Conservation (phyloP, 225 moss, liverwort and hornwort species). For the Bryum argenteum region DNA sequence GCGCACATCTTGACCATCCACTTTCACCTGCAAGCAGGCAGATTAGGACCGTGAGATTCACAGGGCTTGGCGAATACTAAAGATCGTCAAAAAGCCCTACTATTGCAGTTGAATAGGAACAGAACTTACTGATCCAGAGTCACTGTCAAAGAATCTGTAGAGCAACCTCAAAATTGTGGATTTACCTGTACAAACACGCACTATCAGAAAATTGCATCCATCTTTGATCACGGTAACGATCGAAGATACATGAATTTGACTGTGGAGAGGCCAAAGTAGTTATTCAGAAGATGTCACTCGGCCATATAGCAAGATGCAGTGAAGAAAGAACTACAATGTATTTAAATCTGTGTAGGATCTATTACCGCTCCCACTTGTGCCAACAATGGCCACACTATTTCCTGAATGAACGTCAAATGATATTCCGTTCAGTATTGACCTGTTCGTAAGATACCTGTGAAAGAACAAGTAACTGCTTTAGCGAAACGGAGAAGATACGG, state of each 20-base stretch:
- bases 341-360: constrained; percentile 9
- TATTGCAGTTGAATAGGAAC: not conserved
- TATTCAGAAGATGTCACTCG: constrained; percentile 12
- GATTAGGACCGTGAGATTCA: constrained; percentile 14
- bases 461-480: constrained; percentile 23
- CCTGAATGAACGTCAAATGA: constrained; percentile 92
- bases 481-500: constrained; percentile 9
- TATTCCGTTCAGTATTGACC: constrained; percentile 84
- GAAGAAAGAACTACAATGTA: not conserved
- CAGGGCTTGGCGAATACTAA: not conserved
- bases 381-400: constrained; percentile 92
- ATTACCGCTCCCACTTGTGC: constrained; percentile 98
- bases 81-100: constrained; percentile 6
- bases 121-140: constrained; percentile 80
- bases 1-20: constrained; percentile 95
- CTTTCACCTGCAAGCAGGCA: constrained; percentile 61
- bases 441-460: constrained; percentile 69
- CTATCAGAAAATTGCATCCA: constrained; percentile 29
- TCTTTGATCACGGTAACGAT: constrained; percentile 15
- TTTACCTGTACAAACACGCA: constrained; percentile 62
- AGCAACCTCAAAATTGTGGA: constrained; percentile 94
- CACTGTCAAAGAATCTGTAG: constrained; percentile 91
- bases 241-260: constrained; percentile 6
- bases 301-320: constrained; percentile 13
- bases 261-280: constrained; percentile 6